These are phyloP conservation scores for Neofusicoccum umdonicola DNA, from an alignment of 2,329 filamentous ascomycete species.

Conservation along the genomic window DNA sequence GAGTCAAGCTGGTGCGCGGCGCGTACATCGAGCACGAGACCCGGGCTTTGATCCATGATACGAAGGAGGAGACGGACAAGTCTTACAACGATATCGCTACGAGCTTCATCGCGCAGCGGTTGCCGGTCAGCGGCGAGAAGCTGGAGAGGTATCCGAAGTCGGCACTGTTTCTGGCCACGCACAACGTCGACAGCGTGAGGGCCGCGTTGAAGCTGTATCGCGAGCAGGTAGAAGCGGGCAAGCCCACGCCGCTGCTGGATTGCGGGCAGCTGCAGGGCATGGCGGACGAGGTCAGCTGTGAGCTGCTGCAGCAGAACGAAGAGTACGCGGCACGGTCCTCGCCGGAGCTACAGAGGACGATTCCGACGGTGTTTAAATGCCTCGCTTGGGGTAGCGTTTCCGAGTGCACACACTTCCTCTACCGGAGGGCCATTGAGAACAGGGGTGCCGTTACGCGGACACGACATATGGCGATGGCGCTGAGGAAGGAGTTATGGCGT, in stretches of 20 bases:
- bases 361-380: conserved; percentile 43
- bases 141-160: conserved; percentile 39
- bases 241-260: conserved; percentile 39
- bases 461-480: conserved; percentile 49
- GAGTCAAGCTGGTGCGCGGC: conserved; percentile 57
- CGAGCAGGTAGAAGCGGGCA: conserved; percentile 45
- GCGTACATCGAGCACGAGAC: conserved; percentile 55
- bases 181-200: conserved; percentile 73
- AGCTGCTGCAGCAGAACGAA: conserved; percentile 21
- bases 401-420: conserved; percentile 77
- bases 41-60: conserved; percentile 51
- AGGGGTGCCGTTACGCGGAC: conserved; percentile 60
- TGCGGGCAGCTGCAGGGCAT: conserved; percentile 90
- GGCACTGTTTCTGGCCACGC: conserved; percentile 72
- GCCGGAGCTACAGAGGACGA: conserved; percentile 24
- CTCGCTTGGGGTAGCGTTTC: conserved; percentile 56
- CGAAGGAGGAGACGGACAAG: conserved; percentile 53
- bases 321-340: no score
- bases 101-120: conserved; percentile 50
- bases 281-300: conserved; percentile 83
- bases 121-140: no score
- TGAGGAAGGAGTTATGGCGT: conserved; percentile 47
- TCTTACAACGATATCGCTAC: conserved; percentile 68
- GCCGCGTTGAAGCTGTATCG: conserved; percentile 38
- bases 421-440: conserved; percentile 58